Evolutionary conservation across 2,329 filamentous ascomycete genomes (phyloP).

Genomic region (Pyricularia grisea): DNA sequence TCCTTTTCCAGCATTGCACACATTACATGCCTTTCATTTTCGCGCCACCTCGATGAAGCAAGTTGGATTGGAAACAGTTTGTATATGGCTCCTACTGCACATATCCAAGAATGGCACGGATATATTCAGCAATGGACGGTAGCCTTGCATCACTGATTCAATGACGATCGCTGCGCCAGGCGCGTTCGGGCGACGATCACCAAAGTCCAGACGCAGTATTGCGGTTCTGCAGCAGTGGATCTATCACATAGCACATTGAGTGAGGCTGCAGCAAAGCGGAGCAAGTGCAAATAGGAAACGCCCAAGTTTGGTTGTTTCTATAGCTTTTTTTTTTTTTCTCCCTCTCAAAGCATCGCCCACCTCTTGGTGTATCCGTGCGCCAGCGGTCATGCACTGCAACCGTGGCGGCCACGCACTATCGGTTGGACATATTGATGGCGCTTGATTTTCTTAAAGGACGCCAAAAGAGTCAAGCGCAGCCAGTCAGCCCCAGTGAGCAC

Average conservation of each 20-base stretch:
- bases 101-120: not conserved
- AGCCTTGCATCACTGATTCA: not conserved
- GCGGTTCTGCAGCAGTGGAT: not conserved
- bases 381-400: not conserved
- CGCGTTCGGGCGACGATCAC: not conserved
- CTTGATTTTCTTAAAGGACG: not conserved
- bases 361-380: not conserved
- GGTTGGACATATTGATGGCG: not conserved
- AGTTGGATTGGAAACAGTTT: not conserved
- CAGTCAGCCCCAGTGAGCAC: not conserved
- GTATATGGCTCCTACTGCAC: not conserved
- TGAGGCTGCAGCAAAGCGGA: not conserved
- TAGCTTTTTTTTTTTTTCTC: not conserved
- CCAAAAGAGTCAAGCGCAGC: not conserved
- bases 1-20: constrained; percentile 32
- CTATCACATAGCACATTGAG: not conserved
- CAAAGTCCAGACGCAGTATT: not conserved
- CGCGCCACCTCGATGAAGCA: not conserved
- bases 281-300: not conserved
- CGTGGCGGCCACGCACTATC: not conserved
- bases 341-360: not conserved
- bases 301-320: not conserved
- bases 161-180: not conserved
- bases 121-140: not conserved
- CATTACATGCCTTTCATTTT: not conserved